Evolutionary conservation across 1,284 basidiomycete genomes (phyloP).

Genomic region (Malassezia restricta): DNA sequence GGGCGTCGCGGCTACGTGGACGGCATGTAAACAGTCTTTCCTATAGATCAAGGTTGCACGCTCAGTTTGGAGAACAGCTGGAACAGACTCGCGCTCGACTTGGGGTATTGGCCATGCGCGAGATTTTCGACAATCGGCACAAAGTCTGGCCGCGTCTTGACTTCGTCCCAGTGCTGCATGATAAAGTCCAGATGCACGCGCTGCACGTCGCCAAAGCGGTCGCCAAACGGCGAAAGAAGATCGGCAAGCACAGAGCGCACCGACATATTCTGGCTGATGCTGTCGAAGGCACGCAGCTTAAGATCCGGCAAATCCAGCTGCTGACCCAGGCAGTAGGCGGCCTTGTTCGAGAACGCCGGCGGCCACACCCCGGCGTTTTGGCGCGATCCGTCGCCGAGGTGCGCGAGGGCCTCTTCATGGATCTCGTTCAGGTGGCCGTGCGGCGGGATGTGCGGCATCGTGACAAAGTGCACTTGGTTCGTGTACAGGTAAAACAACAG

Average conservation of each 20-base stretch:
- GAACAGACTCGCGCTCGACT: constrained; percentile 24
- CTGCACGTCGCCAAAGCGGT: constrained; percentile 29
- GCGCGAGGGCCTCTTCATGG: constrained; percentile 12
- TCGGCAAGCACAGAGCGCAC: constrained; percentile 25
- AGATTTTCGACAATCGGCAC: constrained; percentile 21
- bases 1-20: constrained; percentile 76
- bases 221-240: constrained; percentile 28
- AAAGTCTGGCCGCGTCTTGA: constrained; percentile 31
- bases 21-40: constrained; percentile 59
- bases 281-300: constrained; percentile 21
- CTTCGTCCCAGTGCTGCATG: constrained; percentile 25
- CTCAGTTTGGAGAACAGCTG: constrained; percentile 30
- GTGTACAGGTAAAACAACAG: constrained; percentile 32
- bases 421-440: constrained; percentile 12
- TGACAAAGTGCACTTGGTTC: constrained; percentile 24
- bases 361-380: constrained; percentile 19
- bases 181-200: constrained; percentile 30
- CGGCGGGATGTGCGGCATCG: constrained; percentile 14
- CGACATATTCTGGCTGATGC: constrained; percentile 22
- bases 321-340: constrained; percentile 28
- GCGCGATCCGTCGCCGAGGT: constrained; percentile 18
- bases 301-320: constrained; percentile 29
- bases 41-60: constrained; percentile 3
- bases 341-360: constrained; percentile 24
- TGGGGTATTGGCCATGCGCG: constrained; percentile 23